Base-by-base conservation (phyloP, 164 flowering plant species). In the Tetracentron sinense region DNA sequence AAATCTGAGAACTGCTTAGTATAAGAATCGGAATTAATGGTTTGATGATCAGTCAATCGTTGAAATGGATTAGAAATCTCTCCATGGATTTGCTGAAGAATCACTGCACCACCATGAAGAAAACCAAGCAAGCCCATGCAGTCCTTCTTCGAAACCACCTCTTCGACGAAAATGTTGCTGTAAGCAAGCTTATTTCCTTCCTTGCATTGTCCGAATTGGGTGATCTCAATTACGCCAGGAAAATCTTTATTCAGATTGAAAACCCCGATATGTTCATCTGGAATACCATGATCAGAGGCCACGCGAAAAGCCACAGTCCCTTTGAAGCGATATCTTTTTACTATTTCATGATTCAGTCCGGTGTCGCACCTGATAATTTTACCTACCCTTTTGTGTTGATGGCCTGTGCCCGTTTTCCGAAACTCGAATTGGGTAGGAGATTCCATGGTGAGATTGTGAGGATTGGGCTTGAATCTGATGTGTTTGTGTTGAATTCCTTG, bases 211-310 rank as follows among this genome's bases (percentile, higher is more conserved):
- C 68, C 26, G 22, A 65, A 65, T 16, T n/a, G 8, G 55, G 56
- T 4, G 16, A 65, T 31, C 47, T 65, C 4, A 56, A 23, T 48
- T 65, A 56, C 20, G 68, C 68, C 30, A 54, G 29, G 21, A 64
- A n/a, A 64, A 55, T 64, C 21, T 64, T 64, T 54, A 30, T 5
- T 7, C 68, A 68, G 50, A 55, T 68, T 35, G 49, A 55, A 8
- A 44, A 46, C 54, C 71, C 71, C 30, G 71, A 61, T 49, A 46
- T 68, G 61, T 68, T 55, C 38, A 68, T 54, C 25, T 68, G 66
- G 71, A 68, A 68, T 38, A 68, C 71, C 44, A 61, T 68, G 61
- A 68, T 68, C 23, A 61, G 66, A 68, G 71, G 71, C 33, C 61
- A 68, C 19, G 46, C 71, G 14, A 68, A 25, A 48, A 54, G 61